Evolutionary conservation across 441 rosid genomes (phyloP).

Genomic region (Aleurites moluccanus): DNA sequence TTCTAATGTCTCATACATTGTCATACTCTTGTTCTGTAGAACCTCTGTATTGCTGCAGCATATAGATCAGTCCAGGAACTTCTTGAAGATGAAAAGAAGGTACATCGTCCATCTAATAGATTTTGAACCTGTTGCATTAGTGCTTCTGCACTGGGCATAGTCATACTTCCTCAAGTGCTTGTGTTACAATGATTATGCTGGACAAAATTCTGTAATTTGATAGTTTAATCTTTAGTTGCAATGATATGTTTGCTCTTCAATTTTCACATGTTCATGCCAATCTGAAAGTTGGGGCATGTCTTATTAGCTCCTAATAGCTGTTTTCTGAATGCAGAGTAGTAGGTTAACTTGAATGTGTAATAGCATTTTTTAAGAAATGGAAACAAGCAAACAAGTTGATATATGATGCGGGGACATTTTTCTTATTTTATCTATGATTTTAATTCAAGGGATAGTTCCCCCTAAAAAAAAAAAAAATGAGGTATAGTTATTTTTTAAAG

Average conservation of each 20-base stretch:
- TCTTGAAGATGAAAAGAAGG: conserved; percentile 73
- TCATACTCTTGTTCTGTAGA: conserved; percentile 47
- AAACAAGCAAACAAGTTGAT: not conserved
- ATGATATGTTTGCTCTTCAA: not conserved
- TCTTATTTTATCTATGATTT: not conserved
- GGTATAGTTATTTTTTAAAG: not conserved
- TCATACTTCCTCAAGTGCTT: not conserved
- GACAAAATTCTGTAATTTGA: not conserved
- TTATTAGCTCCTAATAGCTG: not conserved
- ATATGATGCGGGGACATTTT: too few relatives aligned
- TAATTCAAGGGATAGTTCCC: not conserved
- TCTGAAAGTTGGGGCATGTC: not conserved
- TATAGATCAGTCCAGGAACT: conserved; percentile 93
- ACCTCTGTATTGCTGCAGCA: conserved; percentile 92
- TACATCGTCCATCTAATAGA: conserved; percentile 9
- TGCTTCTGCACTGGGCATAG: not conserved
- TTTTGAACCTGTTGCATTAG: not conserved
- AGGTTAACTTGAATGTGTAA: not conserved
- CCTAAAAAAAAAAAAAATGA: not conserved
- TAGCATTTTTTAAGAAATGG: not conserved
- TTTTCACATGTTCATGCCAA: not conserved
- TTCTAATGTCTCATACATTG: conserved; percentile 8
- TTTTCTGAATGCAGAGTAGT: not conserved
- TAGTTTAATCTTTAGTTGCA: not conserved
- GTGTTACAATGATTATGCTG: not conserved